Conservation (phyloP, 805 yeast species). For the Spathaspora boniae region DNA sequence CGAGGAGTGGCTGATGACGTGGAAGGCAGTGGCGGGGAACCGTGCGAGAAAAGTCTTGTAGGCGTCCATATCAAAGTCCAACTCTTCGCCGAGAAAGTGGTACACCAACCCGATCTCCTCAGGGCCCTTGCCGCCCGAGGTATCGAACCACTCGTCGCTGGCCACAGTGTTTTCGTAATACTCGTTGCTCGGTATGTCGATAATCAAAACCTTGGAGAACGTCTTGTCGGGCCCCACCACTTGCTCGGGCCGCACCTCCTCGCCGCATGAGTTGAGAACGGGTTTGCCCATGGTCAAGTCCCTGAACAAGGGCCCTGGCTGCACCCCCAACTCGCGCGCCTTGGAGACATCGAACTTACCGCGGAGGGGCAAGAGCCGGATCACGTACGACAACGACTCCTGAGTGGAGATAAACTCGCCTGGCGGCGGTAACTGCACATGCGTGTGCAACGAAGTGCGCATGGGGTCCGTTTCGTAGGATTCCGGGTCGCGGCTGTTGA, state of each 20-base stretch:
- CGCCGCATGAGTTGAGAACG: conserved; percentile 59
- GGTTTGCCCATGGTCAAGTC: conserved; percentile 56
- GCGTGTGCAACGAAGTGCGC: conserved; percentile 37
- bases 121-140: conserved; percentile 17
- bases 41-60: conserved; percentile 49
- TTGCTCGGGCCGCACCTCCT: conserved; percentile 57
- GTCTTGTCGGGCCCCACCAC: conserved; percentile 62
- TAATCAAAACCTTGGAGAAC: conserved; percentile 58
- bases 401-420: conserved; percentile 25
- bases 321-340: conserved; percentile 69
- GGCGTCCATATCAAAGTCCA: conserved; percentile 41
- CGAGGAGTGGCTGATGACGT: conserved; percentile 69
- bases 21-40: conserved; percentile 52
- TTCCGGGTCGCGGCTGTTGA: conserved; percentile 34
- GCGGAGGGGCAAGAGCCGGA: conserved; percentile 61
- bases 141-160: conserved; percentile 31
- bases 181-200: conserved; percentile 64
- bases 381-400: conserved; percentile 61
- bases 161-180: conserved; percentile 36
- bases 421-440: conserved; percentile 29
- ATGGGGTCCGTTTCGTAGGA: conserved; percentile 36
- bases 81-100: conserved; percentile 68
- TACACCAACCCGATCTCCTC: conserved; percentile 56
- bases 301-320: conserved; percentile 58
- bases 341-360: conserved; percentile 70